Conservation (phyloP, 1,139 yeast species). For the Yamadazyma taylorii region DNA sequence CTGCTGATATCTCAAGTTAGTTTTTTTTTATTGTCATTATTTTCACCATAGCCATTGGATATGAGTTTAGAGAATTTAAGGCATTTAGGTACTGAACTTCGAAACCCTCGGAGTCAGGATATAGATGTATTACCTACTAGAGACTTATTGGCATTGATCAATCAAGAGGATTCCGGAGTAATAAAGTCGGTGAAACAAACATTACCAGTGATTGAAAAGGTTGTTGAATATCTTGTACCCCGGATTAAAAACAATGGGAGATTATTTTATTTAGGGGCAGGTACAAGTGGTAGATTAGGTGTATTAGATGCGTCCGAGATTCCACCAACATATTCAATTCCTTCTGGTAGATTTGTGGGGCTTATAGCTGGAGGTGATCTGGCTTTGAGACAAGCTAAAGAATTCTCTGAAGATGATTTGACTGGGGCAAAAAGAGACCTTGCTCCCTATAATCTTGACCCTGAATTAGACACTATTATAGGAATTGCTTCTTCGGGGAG, state of each 20-base stretch:
- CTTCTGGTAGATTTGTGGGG: constrained; percentile 24
- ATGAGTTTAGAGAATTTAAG: constrained; percentile 4
- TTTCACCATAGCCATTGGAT: neutral
- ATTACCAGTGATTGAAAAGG: constrained; percentile 17
- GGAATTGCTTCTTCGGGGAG: constrained; percentile 13
- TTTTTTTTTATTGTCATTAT: neutral
- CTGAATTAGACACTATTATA: constrained; percentile 8
- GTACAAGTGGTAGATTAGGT: constrained; percentile 25
- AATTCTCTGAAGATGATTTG: constrained; percentile 24
- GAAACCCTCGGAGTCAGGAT: constrained; percentile 6
- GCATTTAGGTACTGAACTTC: constrained; percentile 7
- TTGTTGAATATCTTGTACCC: constrained; percentile 23
- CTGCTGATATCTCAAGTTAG: neutral
- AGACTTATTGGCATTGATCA: constrained; percentile 20
- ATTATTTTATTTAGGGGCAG: constrained; percentile 26
- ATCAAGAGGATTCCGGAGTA: constrained; percentile 20
- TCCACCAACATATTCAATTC: constrained; percentile 28
- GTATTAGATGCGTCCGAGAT: constrained; percentile 27
- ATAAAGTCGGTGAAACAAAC: constrained; percentile 15
- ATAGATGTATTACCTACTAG: constrained; percentile 8
- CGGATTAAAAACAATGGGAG: constrained; percentile 21
- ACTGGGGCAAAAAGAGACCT: constrained; percentile 8
- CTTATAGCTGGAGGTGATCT: constrained; percentile 28
- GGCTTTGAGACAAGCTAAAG: constrained; percentile 25
- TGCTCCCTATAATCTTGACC: constrained; percentile 6